Base-by-base conservation (phyloP, 768 basidiomycete species). In the Pisolithus orientalis region DNA sequence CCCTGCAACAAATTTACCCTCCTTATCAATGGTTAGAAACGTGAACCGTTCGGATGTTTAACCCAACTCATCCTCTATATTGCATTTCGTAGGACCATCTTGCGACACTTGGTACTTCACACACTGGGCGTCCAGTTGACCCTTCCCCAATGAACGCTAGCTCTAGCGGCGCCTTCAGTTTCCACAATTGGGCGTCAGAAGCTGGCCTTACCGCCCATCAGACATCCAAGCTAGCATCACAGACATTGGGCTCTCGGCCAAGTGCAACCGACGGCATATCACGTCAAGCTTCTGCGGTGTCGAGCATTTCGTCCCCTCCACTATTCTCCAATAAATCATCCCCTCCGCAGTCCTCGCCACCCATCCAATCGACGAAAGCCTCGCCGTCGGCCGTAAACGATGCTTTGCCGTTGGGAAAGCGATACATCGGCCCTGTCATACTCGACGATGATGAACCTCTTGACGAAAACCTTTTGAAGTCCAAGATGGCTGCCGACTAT, bases 131-230 rank as follows among this genome's bases (percentile, higher is more conserved):
- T 43, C 44, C 57, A 1, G 52, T 57, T 28, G 62, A 62, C 11
- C 58, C 60, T 42, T 29, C 24, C 2, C 6, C 16, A 5, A 9
- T n/a, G 5, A 57, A 50, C 25, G 54, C 57, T 2, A 51, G 21
- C 47, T 31, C 56, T 14, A 39, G 47, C 45, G 53, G 55, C 52
- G 52, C 25, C 16, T 43, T 49, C 17, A 58, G 65, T 37, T 68
- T 64, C 66, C 65, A 69, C 47, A 51, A 47, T 44, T 68, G 66
- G 66, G 65, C 64, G 21, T 67, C 65, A 17, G 66, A 68, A 60
- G 67, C 38, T 50, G 60, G 60, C 32, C 59, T 67, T 27, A 37
- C 59, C 32, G 28, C 57, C 17, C 64, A 59, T 44, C 61, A 39
- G 32, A 21, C 43, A n/a, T 28, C 55, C 34, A 13, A 47, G 4